Conservation (phyloP, 805 yeast species). For the Barnettozyma botsteinii region DNA sequence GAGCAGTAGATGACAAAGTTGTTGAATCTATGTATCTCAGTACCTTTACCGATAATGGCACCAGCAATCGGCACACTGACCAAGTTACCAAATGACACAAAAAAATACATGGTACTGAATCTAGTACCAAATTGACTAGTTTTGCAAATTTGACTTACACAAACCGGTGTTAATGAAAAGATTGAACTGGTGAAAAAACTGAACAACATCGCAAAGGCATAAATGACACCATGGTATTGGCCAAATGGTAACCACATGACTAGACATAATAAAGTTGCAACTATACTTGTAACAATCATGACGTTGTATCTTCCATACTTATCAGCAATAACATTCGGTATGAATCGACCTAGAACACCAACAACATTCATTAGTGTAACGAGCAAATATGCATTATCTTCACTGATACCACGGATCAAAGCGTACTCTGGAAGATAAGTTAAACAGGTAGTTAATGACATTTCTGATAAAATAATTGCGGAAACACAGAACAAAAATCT, state of each 20-base stretch:
- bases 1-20: constrained; percentile 26
- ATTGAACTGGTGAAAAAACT: constrained; percentile 51
- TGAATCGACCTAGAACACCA: constrained; percentile 30
- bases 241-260: constrained; percentile 35
- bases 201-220: constrained; percentile 39
- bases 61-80: constrained; percentile 45
- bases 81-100: constrained; percentile 47
- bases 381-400: constrained; percentile 33
- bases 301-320: constrained; percentile 42
- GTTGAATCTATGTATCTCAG: constrained; percentile 7
- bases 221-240: constrained; percentile 21
- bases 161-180: constrained; percentile 31
- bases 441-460: constrained; percentile 38
- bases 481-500: constrained; percentile 38
- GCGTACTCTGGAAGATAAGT: constrained; percentile 48
- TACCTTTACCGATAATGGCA: constrained; percentile 38
- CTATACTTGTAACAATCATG: constrained; percentile 29
- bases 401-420: constrained; percentile 16
- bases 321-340: constrained; percentile 32
- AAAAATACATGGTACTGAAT: constrained; percentile 50
- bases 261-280: constrained; percentile 31
- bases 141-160: constrained; percentile 50
- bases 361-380: constrained; percentile 35
- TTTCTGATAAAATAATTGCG: constrained; percentile 41
- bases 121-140: constrained; percentile 46